Evolutionary conservation across 163 green algal genomes (phyloP).

Genomic region (Chloromonas sp.): DNA sequence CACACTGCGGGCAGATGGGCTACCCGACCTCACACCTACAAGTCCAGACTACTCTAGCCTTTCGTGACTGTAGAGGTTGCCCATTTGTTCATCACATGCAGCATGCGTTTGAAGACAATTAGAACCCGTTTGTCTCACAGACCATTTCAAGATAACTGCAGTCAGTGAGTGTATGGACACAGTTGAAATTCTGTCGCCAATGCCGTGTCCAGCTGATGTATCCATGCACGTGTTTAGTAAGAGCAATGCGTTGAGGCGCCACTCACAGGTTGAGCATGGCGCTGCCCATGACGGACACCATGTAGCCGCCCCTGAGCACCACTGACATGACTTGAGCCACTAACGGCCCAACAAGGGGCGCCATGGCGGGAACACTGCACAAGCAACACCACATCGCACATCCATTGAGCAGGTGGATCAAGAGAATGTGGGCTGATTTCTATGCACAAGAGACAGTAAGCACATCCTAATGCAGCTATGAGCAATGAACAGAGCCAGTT

Average conservation of each 20-base stretch:
- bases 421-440: too few species aligned
- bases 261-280: slow-evolving; percentile 23
- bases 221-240: too few species aligned
- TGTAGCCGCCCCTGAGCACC: slow-evolving; percentile 6
- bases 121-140: too few species aligned
- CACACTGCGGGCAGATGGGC: too few species aligned
- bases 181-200: not conserved
- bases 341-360: not conserved
- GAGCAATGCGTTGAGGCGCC: not conserved
- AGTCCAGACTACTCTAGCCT: too few species aligned
- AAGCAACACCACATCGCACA: not conserved
- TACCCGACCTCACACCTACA: too few species aligned
- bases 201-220: not conserved
- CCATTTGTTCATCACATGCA: not conserved
- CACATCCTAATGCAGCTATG: too few species aligned
- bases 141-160: too few species aligned
- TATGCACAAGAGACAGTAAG: too few species aligned
- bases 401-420: not conserved
- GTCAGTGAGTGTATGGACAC: too few species aligned
- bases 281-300: slow-evolving; percentile 12
- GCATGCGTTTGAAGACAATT: not conserved
- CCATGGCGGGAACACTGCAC: not conserved
- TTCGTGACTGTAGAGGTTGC: too few species aligned
- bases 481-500: too few species aligned
- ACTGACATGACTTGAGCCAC: not conserved